phyloP scores from a whole-genome alignment of 108 stramenopile species.

The Poteriospumella lacustris region DNA sequence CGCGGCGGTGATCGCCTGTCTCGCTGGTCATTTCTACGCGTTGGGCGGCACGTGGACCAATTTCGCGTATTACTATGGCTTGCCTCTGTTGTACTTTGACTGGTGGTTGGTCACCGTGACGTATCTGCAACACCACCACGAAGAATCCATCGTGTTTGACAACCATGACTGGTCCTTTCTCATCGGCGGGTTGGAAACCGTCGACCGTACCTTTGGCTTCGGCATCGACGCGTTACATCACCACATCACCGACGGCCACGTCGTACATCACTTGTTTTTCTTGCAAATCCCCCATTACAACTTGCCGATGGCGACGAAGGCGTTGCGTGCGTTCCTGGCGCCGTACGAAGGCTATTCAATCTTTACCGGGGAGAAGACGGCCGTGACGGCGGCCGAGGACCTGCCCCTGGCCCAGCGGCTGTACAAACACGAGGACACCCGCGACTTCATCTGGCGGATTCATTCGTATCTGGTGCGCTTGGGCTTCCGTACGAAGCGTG shows the following conservation, averaged over 20 bases:
- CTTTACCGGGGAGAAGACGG: too few species aligned
- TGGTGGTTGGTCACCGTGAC: slow-evolving; percentile 87
- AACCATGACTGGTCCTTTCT: slow-evolving; percentile 69
- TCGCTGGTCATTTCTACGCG: slow-evolving; percentile 49
- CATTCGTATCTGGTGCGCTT: slow-evolving; percentile 6
- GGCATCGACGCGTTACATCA: slow-evolving; percentile 68
- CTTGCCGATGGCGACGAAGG: slow-evolving; percentile 31
- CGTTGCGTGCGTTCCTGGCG: background rate
- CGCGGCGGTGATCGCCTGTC: slow-evolving; percentile 51
- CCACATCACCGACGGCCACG: slow-evolving; percentile 88
- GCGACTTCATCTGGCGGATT: background rate
- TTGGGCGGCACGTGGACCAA: slow-evolving; percentile 44
- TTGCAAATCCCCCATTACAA: slow-evolving; percentile 75
- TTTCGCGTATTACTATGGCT: slow-evolving; percentile 59
- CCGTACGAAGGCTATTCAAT: background rate
- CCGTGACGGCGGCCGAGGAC: too few species aligned
- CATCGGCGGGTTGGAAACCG: slow-evolving; percentile 74
- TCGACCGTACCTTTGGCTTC: slow-evolving; percentile 73
- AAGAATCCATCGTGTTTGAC: slow-evolving; percentile 71
- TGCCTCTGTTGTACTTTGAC: slow-evolving; percentile 66
- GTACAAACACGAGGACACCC: background rate
- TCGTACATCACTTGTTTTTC: slow-evolving; percentile 82
- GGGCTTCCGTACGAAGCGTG: background rate
- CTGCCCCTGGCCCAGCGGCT: too few species aligned
- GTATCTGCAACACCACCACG: slow-evolving; percentile 79